Evolutionary conservation across 2,329 filamentous ascomycete species (phyloP).

Genomic region (Aspergillus sergii): DNA sequence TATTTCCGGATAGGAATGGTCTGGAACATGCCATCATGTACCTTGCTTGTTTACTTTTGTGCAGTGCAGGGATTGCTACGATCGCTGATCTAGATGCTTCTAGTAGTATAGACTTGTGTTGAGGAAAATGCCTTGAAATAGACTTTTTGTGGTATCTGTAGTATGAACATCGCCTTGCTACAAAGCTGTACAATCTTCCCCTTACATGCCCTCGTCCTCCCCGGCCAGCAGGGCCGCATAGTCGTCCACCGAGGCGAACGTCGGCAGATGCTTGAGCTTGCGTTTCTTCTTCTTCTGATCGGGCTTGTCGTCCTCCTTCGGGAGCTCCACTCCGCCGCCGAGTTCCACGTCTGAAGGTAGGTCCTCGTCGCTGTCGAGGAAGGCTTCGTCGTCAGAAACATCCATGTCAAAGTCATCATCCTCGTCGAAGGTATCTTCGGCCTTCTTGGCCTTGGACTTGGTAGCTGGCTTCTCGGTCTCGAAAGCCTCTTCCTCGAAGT

Average conservation of each 20-base stretch:
- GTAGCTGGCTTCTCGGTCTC: conserved; percentile 43
- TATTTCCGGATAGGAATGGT: not conserved
- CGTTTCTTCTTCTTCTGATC: conserved; percentile 70
- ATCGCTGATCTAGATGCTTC: not conserved
- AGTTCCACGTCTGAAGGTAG: conserved; percentile 54
- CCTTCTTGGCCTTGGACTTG: conserved; percentile 24
- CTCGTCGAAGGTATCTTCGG: conserved; percentile 46
- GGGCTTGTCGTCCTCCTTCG: conserved; percentile 45
- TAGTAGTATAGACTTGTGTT: not conserved
- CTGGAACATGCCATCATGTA: not conserved
- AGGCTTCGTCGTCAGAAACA: conserved; percentile 49
- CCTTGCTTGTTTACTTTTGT: not conserved
- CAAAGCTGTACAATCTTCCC: conserved; percentile 1
- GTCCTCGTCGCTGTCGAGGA: conserved; percentile 57
- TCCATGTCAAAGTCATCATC: conserved; percentile 58
- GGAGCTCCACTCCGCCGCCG: conserved; percentile 44
- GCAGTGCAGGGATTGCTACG: not conserved
- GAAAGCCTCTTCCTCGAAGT: conserved; percentile 49
- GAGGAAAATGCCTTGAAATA: not conserved
- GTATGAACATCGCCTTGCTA: conserved; percentile 9
- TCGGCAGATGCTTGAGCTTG: conserved; percentile 86
- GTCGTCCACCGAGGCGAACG: conserved; percentile 90
- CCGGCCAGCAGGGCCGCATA: conserved; percentile 82
- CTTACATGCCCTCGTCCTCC: conserved; percentile 59
- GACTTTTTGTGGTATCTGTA: conserved; percentile 23